Evolutionary conservation across 1,139 yeast genomes (phyloP).

Genomic region (Geotrichum candidum): DNA sequence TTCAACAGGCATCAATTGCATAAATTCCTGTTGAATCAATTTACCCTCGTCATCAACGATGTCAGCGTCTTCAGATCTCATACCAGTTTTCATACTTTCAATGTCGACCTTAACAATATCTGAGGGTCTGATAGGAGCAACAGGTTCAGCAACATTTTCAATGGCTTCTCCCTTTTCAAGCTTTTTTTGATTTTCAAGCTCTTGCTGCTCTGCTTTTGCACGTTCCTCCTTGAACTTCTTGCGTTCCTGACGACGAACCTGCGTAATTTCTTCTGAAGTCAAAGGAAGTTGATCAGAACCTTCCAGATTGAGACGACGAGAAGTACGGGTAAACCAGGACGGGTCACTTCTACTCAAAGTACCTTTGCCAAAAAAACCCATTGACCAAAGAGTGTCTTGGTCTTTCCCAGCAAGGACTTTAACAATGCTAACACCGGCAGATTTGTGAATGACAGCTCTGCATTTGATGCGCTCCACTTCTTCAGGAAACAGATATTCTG

Average conservation of each 20-base stretch:
- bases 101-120: conserved; percentile 15
- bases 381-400: conserved; percentile 65
- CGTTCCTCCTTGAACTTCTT: conserved; percentile 60
- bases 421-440: conserved; percentile 39
- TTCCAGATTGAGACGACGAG: conserved; percentile 45
- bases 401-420: conserved; percentile 38
- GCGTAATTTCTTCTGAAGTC: conserved; percentile 72
- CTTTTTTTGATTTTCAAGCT: conserved; percentile 27
- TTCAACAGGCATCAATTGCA: conserved; percentile 75
- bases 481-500: conserved; percentile 27
- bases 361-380: conserved; percentile 95
- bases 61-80: conserved; percentile 22
- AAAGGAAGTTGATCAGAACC: conserved; percentile 32
- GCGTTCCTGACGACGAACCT: conserved; percentile 65
- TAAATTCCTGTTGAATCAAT: conserved; percentile 50
- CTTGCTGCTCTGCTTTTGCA: conserved; percentile 34
- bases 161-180: conserved; percentile 22
- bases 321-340: conserved; percentile 70
- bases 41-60: conserved; percentile 37
- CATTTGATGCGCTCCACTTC: conserved; percentile 11
- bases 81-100: conserved; percentile 12
- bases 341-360: conserved; percentile 85
- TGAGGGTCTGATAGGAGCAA: conserved; percentile 25
- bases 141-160: conserved; percentile 21
- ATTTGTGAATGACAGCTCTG: conserved; percentile 5